Percentiles rank a stretch among this genome's conserved stretches.
Evolutionary conservation across 768 basidiomycete species (phyloP).

Genomic region (Russula brevipes): DNA sequence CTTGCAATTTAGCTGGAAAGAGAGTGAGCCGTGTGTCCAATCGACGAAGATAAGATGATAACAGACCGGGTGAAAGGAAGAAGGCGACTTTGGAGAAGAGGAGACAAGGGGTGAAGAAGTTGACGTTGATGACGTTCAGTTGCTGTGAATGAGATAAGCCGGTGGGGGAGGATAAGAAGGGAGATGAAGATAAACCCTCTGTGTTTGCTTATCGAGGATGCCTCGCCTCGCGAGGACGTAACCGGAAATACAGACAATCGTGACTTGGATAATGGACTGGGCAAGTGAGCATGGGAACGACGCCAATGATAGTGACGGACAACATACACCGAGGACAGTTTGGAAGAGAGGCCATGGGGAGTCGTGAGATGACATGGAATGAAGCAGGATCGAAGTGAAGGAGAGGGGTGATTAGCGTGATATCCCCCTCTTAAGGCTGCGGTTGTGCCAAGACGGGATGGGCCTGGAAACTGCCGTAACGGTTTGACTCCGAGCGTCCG

Average conservation of each 20-base stretch:
- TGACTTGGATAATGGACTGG: conserved; percentile 86
- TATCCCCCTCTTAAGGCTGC: no score
- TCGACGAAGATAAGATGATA: background rate
- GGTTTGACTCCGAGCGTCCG: no score
- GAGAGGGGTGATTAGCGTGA: background rate
- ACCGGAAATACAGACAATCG: conserved; percentile 78
- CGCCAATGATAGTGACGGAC: no score
- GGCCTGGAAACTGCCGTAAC: no score
- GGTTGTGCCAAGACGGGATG: no score
- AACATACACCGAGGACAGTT: conserved; percentile 53
- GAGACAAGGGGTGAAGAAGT: conserved; percentile 82
- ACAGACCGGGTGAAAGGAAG: conserved; percentile 62
- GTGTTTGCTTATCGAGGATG: conserved; percentile 83
- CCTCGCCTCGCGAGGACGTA: conserved; percentile 73
- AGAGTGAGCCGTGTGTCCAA: background rate
- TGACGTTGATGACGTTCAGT: conserved; percentile 79
- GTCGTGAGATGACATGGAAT: conserved; percentile 14
- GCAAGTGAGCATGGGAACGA: background rate
- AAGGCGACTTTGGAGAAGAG: conserved; percentile 96
- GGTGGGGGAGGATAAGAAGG: background rate
- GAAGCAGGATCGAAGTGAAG: background rate
- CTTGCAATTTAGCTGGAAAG: conserved; percentile 59
- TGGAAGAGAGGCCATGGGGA: conserved; percentile 44
- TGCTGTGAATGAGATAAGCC: conserved; percentile 39
- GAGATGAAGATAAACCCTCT: conserved; percentile 53